Base-by-base conservation (phyloP, 805 yeast genomes). In the Pachysolen tannophilus region DNA sequence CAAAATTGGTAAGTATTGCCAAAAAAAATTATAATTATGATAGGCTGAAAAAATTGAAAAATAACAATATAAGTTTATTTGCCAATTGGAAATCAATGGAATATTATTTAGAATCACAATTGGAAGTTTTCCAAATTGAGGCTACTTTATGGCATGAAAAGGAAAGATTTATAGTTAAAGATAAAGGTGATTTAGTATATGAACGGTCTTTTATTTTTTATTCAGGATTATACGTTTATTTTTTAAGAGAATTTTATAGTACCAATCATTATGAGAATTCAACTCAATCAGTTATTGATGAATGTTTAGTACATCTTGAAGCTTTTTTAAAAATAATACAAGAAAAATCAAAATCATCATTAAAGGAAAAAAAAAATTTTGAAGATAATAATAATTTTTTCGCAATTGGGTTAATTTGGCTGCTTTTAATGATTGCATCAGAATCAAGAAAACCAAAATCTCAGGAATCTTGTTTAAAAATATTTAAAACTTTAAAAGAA, bases 221-320 rank as follows among this genome's bases (percentile, higher is more conserved):
- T 23, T 11, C 26, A 11, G 26, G 26, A 23, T 11, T 23, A 14
- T 23, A 23, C 8, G 13, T 23, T 11, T 23, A 23, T 7, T 23
- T 23, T 23, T 23, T 23, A 14, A 23, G 26, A 7, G 26, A 23
- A 8, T 23, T 23, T 23, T 55, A 15, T 42, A 37, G 24, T 20
- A 18, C 9, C 23, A 17, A 23, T 9, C 13, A 26, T 29, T 19
- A 39, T 19, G 39, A 38, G 27, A 39, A 26, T 13, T 30, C 33
- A 20, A 35, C 28, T 19, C 41, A 38, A 23, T 11, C 13, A 23
- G 13, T 23, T 11, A 14, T 23, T 23, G 26, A 23, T 23, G 13
- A 14, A 23, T 11, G 13, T 23, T 23, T 23, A 14, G 13, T 14
- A 7, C 13, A 23, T 23, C 13, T 23, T 5, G 8, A 23, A 11